Conservation (phyloP, 306 rosid genomes). For the Dalbergia oliveri region DNA sequence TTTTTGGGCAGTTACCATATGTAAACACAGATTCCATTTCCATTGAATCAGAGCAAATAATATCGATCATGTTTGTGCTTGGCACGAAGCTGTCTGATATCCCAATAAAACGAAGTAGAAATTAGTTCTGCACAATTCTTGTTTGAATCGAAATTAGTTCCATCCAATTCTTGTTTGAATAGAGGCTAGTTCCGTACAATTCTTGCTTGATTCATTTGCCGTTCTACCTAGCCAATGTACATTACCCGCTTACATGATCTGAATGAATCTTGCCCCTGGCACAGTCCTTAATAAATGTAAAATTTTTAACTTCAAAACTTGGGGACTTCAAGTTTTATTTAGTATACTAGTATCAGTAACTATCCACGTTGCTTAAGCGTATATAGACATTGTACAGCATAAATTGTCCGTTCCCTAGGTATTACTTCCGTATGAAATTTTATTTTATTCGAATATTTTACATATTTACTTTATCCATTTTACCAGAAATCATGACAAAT, state of each 20-base stretch:
- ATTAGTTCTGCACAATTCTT: no score
- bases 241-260: not conserved
- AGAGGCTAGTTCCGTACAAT: not conserved
- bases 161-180: no score
- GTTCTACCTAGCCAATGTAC: not conserved
- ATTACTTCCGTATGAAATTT: no score
- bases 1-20: not conserved
- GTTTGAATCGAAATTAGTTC: no score
- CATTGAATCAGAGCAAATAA: not conserved
- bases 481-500: not conserved
- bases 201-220: conserved; percentile 4
- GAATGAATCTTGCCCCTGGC: not conserved
- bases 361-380: not conserved
- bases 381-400: no score
- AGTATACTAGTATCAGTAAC: not conserved
- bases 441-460: no score
- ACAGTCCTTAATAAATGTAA: not conserved
- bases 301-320: not conserved
- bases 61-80: not conserved
- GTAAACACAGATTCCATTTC: not conserved
- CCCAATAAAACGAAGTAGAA: not conserved
- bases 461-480: not conserved
- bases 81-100: not conserved
- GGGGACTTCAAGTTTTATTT: not conserved
- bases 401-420: no score